These are phyloP conservation scores for Starmerella floris DNA, from an alignment of 805 yeast species.

Conservation along the genomic window DNA sequence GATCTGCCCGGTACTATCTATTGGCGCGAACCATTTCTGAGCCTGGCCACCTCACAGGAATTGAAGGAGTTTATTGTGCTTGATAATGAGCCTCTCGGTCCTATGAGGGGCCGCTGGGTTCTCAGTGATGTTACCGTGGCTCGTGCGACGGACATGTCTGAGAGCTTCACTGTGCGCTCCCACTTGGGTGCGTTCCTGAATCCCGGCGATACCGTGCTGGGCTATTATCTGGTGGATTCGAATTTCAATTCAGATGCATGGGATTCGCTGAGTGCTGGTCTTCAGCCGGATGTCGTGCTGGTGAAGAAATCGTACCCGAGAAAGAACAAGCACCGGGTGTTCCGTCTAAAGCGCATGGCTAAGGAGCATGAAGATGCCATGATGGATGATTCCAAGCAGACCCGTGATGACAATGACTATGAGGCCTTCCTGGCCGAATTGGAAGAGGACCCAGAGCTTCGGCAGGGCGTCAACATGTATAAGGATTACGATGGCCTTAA, in stretches of 20 bases:
- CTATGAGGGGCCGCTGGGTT: conserved; percentile 59
- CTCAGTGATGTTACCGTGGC: conserved; percentile 78
- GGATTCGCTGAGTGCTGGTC: conserved; percentile 31
- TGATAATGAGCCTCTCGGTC: conserved; percentile 85
- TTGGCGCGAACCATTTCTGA: conserved; percentile 67
- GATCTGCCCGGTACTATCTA: conserved; percentile 58
- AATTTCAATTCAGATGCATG: conserved; percentile 46
- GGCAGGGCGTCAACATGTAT: conserved; percentile 81
- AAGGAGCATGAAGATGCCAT: conserved; percentile 46
- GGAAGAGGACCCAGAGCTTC: conserved; percentile 91
- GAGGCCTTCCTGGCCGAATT: conserved; percentile 96
- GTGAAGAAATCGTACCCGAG: conserved; percentile 80
- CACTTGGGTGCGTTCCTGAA: conserved; percentile 84
- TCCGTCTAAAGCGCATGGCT: conserved; percentile 97
- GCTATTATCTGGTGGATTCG: conserved; percentile 67
- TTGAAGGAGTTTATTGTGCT: conserved; percentile 71
- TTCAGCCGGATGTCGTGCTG: conserved; percentile 61
- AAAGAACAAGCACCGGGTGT: conserved; percentile 57
- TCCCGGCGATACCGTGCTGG: conserved; percentile 87
- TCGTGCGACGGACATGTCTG: conserved; percentile 65
- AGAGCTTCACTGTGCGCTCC: conserved; percentile 63
- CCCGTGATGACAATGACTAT: conserved; percentile 64
- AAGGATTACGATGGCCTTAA: conserved; percentile 35
- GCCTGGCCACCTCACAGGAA: conserved; percentile 52
- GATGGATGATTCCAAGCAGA: conserved; percentile 37